A percentile compares a stretch with the other conserved stretches of the same genome.
Evolutionary conservation across 1,284 basidiomycete genomes (phyloP).

Genomic region (Meripilus lineatus): DNA sequence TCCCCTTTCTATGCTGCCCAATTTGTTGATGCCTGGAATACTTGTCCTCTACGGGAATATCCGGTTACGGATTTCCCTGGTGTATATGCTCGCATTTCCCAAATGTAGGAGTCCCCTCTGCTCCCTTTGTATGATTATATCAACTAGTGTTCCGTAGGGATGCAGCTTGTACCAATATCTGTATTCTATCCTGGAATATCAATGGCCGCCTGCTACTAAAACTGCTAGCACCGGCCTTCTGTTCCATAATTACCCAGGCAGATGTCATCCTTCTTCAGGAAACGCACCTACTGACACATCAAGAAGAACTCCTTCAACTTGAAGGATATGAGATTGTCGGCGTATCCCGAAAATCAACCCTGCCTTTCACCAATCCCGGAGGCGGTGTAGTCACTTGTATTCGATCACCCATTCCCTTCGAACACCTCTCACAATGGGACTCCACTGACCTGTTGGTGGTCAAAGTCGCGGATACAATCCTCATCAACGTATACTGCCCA

Average conservation of each 20-base stretch:
- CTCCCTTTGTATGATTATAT: too few relatives aligned
- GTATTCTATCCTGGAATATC: slow-evolving; percentile 2
- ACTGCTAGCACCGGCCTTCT: neutral
- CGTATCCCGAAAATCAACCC: neutral
- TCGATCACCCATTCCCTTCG: neutral
- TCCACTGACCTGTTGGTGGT: neutral
- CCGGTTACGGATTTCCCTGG: too few relatives aligned
- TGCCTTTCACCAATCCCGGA: neutral
- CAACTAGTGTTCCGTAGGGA: too few relatives aligned
- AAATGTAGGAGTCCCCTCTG: too few relatives aligned
- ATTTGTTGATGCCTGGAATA: too few relatives aligned
- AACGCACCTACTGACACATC: neutral
- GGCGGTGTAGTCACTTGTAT: neutral
- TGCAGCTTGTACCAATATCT: too few relatives aligned
- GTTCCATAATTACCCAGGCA: neutral
- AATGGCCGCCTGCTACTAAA: neutral
- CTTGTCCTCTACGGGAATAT: too few relatives aligned
- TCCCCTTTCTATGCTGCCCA: too few relatives aligned
- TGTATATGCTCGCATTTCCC: too few relatives aligned
- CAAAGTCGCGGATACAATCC: neutral
- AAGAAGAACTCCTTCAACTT: neutral
- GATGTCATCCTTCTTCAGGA: neutral
- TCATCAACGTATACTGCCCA: neutral
- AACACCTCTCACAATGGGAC: neutral
- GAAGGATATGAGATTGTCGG: neutral